These are phyloP conservation scores for Cercospora sp. DNA, from an alignment of 2,329 filamentous ascomycete species.

Conservation along the genomic window DNA sequence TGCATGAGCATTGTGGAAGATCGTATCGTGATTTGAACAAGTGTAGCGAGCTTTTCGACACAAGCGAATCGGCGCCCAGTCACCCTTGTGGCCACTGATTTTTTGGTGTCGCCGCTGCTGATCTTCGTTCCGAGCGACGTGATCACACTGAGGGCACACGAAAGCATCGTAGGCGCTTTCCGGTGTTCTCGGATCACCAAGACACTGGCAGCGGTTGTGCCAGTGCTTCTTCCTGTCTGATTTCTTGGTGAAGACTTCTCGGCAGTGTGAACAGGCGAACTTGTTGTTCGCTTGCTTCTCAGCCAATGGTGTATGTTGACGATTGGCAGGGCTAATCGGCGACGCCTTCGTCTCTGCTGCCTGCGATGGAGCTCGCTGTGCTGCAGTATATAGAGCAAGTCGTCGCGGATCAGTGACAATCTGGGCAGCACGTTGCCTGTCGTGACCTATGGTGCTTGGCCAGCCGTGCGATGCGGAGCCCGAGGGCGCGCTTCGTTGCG, in stretches of 20 bases:
- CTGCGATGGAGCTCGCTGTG: neutral
- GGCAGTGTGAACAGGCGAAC: constrained; percentile 15
- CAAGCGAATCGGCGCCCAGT: constrained; percentile 4
- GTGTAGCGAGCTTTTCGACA: constrained; percentile 8
- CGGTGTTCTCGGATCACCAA: constrained; percentile 1
- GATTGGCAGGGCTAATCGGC: neutral
- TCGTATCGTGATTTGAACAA: constrained; percentile 3
- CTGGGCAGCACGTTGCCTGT: neutral
- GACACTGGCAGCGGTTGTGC: constrained; percentile 7
- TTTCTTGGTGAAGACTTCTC: constrained; percentile 8
- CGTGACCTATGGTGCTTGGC: neutral
- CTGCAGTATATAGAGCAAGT: neutral
- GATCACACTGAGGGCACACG: constrained; percentile 7
- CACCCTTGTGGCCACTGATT: constrained; percentile 4
- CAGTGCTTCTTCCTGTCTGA: constrained; percentile 13
- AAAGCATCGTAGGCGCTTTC: neutral
- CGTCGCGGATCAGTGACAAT: neutral
- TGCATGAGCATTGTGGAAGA: constrained; percentile 5
- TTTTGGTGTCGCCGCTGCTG: constrained; percentile 4
- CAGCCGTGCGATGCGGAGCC: neutral
- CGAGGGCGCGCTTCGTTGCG: neutral
- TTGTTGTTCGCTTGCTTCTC: constrained; percentile 12
- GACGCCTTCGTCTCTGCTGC: neutral
- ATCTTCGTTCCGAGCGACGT: constrained; percentile 8
- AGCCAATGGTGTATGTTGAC: neutral